A percentile compares a stretch with the other conserved stretches of the same genome.
Conservation (phyloP, 148 eudicot species). For the Salicornia ramosissima region DNA sequence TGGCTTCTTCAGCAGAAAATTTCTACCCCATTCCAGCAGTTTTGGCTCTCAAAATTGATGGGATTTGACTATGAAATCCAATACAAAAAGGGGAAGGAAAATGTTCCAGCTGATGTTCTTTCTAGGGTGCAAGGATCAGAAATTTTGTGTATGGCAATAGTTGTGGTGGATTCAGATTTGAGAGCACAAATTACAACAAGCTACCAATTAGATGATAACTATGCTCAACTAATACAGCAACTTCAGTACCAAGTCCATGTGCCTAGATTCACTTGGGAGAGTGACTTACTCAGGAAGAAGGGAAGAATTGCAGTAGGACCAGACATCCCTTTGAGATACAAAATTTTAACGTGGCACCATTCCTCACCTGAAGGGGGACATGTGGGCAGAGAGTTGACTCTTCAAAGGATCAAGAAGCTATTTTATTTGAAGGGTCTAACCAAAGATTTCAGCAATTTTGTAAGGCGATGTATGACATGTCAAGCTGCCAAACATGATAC, state of each 20-base stretch:
- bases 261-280: background rate
- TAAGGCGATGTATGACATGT: background rate
- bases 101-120: background rate
- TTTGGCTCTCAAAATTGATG: background rate
- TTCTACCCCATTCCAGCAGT: too few species aligned
- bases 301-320: background rate
- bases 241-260: background rate
- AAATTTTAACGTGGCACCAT: background rate
- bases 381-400: background rate
- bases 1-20: too few species aligned
- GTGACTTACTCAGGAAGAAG: background rate
- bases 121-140: background rate
- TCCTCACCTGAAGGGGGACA: background rate
- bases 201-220: background rate
- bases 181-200: background rate
- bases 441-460: background rate
- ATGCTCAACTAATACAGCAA: background rate
- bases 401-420: background rate
- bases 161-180: background rate
- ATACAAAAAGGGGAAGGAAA: background rate
- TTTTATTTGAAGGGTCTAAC: background rate
- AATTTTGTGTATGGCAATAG: background rate
- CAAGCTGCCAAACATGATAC: background rate
- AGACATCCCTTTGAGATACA: background rate
- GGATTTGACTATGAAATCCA: background rate